phyloP scores from a whole-genome alignment of 2,329 filamentous ascomycete genomes.

The Fusarium napiforme region DNA sequence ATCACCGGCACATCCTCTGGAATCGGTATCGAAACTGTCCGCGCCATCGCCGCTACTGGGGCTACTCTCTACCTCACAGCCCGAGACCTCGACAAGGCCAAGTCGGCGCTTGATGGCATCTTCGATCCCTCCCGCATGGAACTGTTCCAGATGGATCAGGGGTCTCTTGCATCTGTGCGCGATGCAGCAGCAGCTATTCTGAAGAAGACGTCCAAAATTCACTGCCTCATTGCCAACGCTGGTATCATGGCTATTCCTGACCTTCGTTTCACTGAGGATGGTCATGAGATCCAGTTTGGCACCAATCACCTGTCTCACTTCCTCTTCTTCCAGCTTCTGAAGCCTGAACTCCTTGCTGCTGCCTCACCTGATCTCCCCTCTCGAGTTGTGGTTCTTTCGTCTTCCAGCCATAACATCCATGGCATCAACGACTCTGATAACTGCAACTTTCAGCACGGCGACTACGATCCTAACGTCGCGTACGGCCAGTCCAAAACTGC shows the following conservation, averaged over 20 bases:
- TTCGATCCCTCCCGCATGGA: slow-evolving; percentile 14
- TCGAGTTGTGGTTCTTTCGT: slow-evolving; percentile 59
- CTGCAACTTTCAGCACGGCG: slow-evolving; percentile 16
- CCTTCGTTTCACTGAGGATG: slow-evolving; percentile 26
- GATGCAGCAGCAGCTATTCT: slow-evolving; percentile 34
- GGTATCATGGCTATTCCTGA: slow-evolving; percentile 40
- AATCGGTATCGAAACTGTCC: slow-evolving; percentile 56
- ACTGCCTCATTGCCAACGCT: slow-evolving; percentile 37
- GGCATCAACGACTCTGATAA: slow-evolving; percentile 18
- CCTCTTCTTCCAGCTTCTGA: slow-evolving; percentile 52
- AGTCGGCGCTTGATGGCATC: not conserved
- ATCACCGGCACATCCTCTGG: slow-evolving; percentile 57
- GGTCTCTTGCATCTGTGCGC: slow-evolving; percentile 35
- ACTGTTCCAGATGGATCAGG: slow-evolving; percentile 38
- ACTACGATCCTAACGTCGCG: slow-evolving; percentile 19
- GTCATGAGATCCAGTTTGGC: slow-evolving; percentile 43
- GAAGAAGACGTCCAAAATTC: slow-evolving; percentile 17
- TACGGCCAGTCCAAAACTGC: slow-evolving; percentile 39
- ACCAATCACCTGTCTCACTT: slow-evolving; percentile 45
- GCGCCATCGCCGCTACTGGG: slow-evolving; percentile 54
- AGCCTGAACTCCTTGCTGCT: slow-evolving; percentile 54
- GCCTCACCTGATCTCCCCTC: slow-evolving; percentile 53
- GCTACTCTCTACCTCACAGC: slow-evolving; percentile 34
- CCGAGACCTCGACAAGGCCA: slow-evolving; percentile 33
- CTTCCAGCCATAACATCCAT: slow-evolving; percentile 50